Evolutionary conservation across 1,284 basidiomycete genomes (phyloP), one percentile per base, ranked within the genome.

Genomic region (Pterulicium gracile): DNA sequence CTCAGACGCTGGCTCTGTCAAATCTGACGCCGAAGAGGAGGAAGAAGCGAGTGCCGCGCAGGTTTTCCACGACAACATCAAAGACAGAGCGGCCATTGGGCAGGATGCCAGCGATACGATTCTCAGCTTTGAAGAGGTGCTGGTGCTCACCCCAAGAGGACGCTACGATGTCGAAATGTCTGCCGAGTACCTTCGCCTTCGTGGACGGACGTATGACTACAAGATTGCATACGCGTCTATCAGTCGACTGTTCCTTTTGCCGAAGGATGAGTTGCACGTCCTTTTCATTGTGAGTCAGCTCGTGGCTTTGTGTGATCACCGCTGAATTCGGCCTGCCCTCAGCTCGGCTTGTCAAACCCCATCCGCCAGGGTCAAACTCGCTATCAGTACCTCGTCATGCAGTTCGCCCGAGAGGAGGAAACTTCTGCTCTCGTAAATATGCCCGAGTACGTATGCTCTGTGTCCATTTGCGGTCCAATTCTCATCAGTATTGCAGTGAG

Each of bases 131-230:
- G 90, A 94, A 58, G 96, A 99, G 55, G 87, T 98, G 14, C 79
- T 96, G n/a, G 89, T 98, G 3, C 75, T 95, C 46, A 98, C 96
- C 0, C 96, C 96, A 18, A 79, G 93, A 72, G 95, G 95, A 48
- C 84, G 93, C 49, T 98, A 95, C 65, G 94, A 98, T 56, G 85
- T 98, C 63, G 96, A 98, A 66, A 94, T 98, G 83, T 98, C 92
- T 73, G 81, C 83, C 35, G 88, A 91, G 42, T 98, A 95, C 66
- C 65, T 99, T 57, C 84, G 96, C 36, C 69, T 98, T 23, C 85
- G 94, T 35, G 96, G 96, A 50, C 98, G 98, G 69, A 97, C 92
- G 2, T 98, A 98, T 67, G 96, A 99, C 66, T 98, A 99, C 76
- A 96, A 97, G 67, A 90, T 99, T 49, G 75, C 91, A 21, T 98